phyloP scores from a whole-genome alignment of 441 rosid genomes.

The Populus tomentosa region DNA sequence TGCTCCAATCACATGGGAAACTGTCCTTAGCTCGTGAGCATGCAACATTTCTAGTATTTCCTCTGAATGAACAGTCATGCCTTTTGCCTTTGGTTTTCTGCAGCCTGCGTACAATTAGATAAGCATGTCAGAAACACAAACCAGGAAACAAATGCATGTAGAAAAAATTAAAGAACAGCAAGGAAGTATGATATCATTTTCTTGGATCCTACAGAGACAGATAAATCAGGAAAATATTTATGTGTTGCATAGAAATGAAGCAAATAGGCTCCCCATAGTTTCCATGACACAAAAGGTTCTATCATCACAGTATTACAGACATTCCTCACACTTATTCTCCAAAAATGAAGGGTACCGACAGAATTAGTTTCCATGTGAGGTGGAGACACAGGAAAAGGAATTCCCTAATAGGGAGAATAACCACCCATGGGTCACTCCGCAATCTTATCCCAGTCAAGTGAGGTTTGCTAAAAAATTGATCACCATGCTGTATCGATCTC shows the following conservation, averaged over 20 bases:
- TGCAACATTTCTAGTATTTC: background rate
- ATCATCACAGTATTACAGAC: background rate
- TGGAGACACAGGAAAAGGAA: background rate
- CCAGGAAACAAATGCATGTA: background rate
- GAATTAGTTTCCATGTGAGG: background rate
- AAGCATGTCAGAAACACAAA: background rate
- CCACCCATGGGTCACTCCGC: background rate
- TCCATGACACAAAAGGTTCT: background rate
- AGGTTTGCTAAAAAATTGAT: background rate
- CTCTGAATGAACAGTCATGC: background rate
- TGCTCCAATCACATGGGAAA: background rate
- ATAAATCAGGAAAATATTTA: background rate
- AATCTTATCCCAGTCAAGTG: background rate
- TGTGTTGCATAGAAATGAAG: background rate
- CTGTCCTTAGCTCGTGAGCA: background rate
- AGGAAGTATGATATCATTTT: background rate
- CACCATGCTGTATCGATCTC: too few species aligned
- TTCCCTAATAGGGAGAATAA: background rate
- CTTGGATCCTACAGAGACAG: background rate
- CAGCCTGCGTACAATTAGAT: slow-evolving; percentile 19
- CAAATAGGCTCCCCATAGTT: background rate
- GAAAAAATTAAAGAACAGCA: background rate
- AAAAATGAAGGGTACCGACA: background rate
- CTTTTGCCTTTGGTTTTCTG: slow-evolving; percentile 10
- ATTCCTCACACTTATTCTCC: background rate